Percentiles rank a stretch among this genome's conserved stretches.
Evolutionary conservation across 1,284 basidiomycete species (phyloP).

Genomic region (Porogramme epimiltina): DNA sequence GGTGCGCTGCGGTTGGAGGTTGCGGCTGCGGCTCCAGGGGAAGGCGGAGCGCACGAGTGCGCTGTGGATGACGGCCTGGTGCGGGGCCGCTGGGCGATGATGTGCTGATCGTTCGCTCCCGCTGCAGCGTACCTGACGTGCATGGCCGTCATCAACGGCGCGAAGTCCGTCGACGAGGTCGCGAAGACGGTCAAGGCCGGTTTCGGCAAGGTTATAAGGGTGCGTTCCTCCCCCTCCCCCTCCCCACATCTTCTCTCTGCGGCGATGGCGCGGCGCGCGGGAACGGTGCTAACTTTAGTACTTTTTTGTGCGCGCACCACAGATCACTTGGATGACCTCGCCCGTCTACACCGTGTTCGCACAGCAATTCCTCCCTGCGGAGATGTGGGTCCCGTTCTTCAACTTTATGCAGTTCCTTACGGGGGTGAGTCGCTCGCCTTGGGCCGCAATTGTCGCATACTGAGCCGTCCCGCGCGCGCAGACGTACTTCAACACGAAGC

Average conservation of each 20-base stretch:
- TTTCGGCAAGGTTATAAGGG: slow-evolving; percentile 76
- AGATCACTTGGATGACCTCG: slow-evolving; percentile 77
- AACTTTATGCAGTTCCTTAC: slow-evolving; percentile 66
- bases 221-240: slow-evolving; percentile 34
- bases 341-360: slow-evolving; percentile 73
- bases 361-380: slow-evolving; percentile 73
- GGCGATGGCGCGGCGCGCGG: background rate
- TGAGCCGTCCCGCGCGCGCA: slow-evolving; percentile 31
- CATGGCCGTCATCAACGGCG: slow-evolving; percentile 87
- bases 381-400: slow-evolving; percentile 82
- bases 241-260: background rate
- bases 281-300: too few relatives aligned
- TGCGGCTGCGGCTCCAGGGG: too few relatives aligned
- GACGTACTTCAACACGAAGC: slow-evolving; percentile 74
- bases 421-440: slow-evolving; percentile 50
- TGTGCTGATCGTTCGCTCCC: background rate
- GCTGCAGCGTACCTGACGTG: slow-evolving; percentile 61
- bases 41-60: too few relatives aligned
- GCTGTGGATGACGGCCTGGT: too few relatives aligned
- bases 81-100: too few relatives aligned
- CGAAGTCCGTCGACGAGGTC: slow-evolving; percentile 66
- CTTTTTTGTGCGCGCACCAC: background rate
- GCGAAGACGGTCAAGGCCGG: slow-evolving; percentile 72
- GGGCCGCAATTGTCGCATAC: too few relatives aligned
- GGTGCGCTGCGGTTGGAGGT: too few relatives aligned